These are phyloP conservation scores for Trametes pubescens DNA, from an alignment of 1,284 basidiomycete genomes.

Conservation along the genomic window DNA sequence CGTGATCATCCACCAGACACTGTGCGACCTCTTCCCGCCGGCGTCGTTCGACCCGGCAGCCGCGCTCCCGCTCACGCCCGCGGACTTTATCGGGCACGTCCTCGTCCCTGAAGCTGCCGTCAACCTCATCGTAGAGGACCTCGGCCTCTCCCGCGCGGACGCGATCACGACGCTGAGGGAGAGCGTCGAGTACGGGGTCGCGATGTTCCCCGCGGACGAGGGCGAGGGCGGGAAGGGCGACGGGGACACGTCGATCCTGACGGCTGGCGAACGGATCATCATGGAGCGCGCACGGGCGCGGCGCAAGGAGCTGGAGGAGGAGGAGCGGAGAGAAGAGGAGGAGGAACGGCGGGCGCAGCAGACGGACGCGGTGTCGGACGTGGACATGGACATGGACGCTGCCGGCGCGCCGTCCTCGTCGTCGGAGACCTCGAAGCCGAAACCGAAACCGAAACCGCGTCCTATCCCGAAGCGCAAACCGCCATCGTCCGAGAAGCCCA, in stretches of 20 bases:
- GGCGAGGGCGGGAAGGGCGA: constrained; percentile 34
- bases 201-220: constrained; percentile 73
- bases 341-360: constrained; percentile 18
- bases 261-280: constrained; percentile 56
- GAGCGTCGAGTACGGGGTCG: constrained; percentile 77
- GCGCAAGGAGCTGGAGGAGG: constrained; percentile 66
- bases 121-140: constrained; percentile 77
- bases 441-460: constrained; percentile 24
- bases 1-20: constrained; percentile 77
- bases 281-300: constrained; percentile 70
- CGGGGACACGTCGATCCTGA: constrained; percentile 26
- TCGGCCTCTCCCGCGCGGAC: constrained; percentile 50
- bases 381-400: constrained; percentile 15
- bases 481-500: constrained; percentile 16
- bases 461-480: constrained; percentile 16
- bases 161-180: constrained; percentile 71
- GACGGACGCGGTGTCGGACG: constrained; percentile 12
- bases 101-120: constrained; percentile 79
- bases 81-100: constrained; percentile 76
- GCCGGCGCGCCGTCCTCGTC: constrained; percentile 14
- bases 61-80: constrained; percentile 68
- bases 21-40: constrained; percentile 78
- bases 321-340: constrained; percentile 49
- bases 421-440: neutral
- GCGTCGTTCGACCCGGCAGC: constrained; percentile 57